Percentiles rank a stretch among this genome's conserved stretches.
Conservation (phyloP, 169 alveolate genomes). For the Eimeria acervulina region DNA sequence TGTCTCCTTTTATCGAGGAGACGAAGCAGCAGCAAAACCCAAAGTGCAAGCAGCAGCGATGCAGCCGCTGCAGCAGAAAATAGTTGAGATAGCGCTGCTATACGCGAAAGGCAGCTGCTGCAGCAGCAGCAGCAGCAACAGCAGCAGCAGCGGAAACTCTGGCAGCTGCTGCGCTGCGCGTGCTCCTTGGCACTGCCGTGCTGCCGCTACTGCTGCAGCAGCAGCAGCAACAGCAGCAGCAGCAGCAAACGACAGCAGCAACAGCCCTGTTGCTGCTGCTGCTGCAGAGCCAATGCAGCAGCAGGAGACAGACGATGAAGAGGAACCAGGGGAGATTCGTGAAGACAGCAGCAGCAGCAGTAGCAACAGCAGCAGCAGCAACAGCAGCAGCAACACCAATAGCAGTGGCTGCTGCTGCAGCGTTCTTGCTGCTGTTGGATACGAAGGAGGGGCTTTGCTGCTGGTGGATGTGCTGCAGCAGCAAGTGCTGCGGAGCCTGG, state of each 20-base stretch:
- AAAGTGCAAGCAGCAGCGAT: conserved; percentile 2
- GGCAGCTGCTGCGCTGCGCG: background rate
- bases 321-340: conserved; percentile 1
- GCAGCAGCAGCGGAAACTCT: background rate
- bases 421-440: conserved; percentile 65
- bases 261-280: background rate
- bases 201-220: background rate
- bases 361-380: conserved; percentile 20
- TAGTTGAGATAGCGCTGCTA: background rate
- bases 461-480: conserved; percentile 47
- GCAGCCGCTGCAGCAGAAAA: conserved; percentile 45
- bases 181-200: conserved; percentile 15
- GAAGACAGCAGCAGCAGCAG: background rate
- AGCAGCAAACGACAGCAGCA: background rate
- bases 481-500: conserved; percentile 29
- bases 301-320: background rate
- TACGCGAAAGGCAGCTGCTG: background rate
- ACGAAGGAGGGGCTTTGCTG: conserved; percentile 37
- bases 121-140: conserved; percentile 57
- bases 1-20: background rate
- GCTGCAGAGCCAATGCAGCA: background rate
- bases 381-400: background rate
- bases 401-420: background rate
- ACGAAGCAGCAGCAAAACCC: background rate
- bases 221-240: background rate